These are phyloP conservation scores for Malassezia pachydermatis DNA, from an alignment of 1,284 basidiomycete genomes.

Conservation along the genomic window DNA sequence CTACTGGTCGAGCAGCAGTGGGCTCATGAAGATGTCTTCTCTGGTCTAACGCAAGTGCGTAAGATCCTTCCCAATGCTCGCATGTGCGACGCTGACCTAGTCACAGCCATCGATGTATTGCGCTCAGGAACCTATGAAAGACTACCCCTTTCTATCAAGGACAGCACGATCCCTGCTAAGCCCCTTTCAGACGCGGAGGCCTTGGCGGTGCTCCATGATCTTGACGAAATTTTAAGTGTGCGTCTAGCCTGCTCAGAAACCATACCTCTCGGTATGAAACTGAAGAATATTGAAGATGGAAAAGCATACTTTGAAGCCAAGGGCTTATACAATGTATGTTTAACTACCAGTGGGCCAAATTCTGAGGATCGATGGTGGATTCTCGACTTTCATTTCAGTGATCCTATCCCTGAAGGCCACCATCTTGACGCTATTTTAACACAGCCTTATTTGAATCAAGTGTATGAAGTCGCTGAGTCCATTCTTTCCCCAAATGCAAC, in stretches of 20 bases:
- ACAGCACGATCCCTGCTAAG: conserved; percentile 56
- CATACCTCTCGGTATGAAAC: conserved; percentile 49
- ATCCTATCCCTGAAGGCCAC: background rate
- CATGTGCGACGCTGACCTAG: conserved; percentile 75
- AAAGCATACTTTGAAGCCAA: conserved; percentile 65
- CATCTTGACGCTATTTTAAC: conserved; percentile 1
- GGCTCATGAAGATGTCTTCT: conserved; percentile 65
- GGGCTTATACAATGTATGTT: conserved; percentile 60
- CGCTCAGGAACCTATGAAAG: conserved; percentile 70
- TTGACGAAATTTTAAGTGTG: conserved; percentile 66
- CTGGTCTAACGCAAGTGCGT: conserved; percentile 58
- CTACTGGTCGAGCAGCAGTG: conserved; percentile 55
- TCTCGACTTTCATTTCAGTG: conserved; percentile 31
- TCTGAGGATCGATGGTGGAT: conserved; percentile 38
- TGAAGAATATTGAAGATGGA: conserved; percentile 66
- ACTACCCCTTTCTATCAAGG: conserved; percentile 64
- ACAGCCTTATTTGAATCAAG: conserved; percentile 5
- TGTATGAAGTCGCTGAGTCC: conserved; percentile 2
- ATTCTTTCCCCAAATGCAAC: conserved; percentile 1
- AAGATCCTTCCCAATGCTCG: conserved; percentile 51
- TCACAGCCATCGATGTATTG: conserved; percentile 74
- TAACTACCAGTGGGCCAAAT: conserved; percentile 56
- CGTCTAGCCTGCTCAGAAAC: conserved; percentile 53
- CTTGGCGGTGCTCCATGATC: conserved; percentile 57
- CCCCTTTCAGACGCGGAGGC: conserved; percentile 62